These are phyloP conservation scores for Picea sitchensis DNA, from an alignment of 75 land plant species.

Conservation along the genomic window DNA sequence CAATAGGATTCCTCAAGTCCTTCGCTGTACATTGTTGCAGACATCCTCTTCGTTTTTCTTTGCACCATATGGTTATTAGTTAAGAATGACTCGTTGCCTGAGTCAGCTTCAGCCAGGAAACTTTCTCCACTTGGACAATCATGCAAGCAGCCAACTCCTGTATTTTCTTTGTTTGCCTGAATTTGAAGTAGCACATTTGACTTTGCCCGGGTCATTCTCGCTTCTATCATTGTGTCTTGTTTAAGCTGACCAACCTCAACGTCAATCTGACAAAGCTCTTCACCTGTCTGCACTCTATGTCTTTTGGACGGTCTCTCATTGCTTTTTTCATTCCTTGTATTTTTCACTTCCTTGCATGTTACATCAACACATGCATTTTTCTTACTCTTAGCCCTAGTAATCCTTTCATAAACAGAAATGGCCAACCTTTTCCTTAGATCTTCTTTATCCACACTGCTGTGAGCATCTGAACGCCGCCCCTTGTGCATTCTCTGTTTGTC, in stretches of 20 bases:
- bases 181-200: constrained; percentile 2
- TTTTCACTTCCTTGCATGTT: not conserved
- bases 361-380: not conserved
- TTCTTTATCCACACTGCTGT: not conserved
- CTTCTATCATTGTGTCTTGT: constrained; percentile 1
- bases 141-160: not conserved
- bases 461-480: not conserved
- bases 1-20: constrained; percentile 6
- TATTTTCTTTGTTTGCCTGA: constrained; percentile 3
- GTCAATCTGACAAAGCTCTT: not conserved
- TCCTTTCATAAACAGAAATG: not conserved
- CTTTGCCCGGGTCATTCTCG: not conserved
- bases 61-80: not conserved
- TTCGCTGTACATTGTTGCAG: not conserved
- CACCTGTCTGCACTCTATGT: not conserved
- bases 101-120: not conserved
- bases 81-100: not conserved
- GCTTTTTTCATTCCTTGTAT: not conserved
- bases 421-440: not conserved
- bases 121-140: not conserved
- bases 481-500: not conserved
- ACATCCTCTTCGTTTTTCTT: constrained; percentile 11
- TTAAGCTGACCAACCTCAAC: not conserved
- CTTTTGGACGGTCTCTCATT: not conserved
- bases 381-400: constrained; percentile 4